These are phyloP conservation scores for Cladosporium phlei DNA, from an alignment of 2,329 filamentous ascomycete species.

Conservation along the genomic window DNA sequence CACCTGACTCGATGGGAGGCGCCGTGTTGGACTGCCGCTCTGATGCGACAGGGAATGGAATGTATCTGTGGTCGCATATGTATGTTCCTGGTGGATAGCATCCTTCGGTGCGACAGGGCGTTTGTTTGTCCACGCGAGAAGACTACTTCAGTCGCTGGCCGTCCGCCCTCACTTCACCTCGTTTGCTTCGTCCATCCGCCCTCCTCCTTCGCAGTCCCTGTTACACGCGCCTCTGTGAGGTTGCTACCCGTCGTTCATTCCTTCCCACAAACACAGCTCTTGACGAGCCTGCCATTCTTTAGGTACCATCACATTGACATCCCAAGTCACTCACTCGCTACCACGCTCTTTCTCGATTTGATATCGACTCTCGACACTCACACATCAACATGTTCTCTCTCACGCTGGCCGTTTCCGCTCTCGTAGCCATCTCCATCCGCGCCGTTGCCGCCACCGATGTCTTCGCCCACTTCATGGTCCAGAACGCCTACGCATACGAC, in stretches of 20 bases:
- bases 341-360: background rate
- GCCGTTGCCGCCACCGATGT: slow-evolving; percentile 28
- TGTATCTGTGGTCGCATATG: too few species aligned
- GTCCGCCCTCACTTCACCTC: background rate
- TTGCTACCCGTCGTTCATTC: slow-evolving; percentile 5
- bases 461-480: slow-evolving; percentile 36
- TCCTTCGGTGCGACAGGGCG: too few species aligned
- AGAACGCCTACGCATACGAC: slow-evolving; percentile 33
- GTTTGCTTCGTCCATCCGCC: slow-evolving; percentile 2
- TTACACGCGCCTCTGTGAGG: slow-evolving; percentile 11
- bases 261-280: slow-evolving; percentile 9
- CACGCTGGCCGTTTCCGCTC: slow-evolving; percentile 7
- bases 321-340: background rate
- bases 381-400: slow-evolving; percentile 8
- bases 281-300: slow-evolving; percentile 13
- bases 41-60: slow-evolving; percentile 6
- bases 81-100: too few species aligned
- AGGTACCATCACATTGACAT: slow-evolving; percentile 6
- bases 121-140: too few species aligned
- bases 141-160: slow-evolving; percentile 6
- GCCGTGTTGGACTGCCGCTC: slow-evolving; percentile 1
- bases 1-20: too few species aligned
- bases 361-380: background rate
- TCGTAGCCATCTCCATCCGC: slow-evolving; percentile 20
- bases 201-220: background rate